Evolutionary conservation across 495 filamentous ascomycete genomes (phyloP), one percentile per base, ranked within the genome.

Genomic region (Aspergillus cavernicola): DNA sequence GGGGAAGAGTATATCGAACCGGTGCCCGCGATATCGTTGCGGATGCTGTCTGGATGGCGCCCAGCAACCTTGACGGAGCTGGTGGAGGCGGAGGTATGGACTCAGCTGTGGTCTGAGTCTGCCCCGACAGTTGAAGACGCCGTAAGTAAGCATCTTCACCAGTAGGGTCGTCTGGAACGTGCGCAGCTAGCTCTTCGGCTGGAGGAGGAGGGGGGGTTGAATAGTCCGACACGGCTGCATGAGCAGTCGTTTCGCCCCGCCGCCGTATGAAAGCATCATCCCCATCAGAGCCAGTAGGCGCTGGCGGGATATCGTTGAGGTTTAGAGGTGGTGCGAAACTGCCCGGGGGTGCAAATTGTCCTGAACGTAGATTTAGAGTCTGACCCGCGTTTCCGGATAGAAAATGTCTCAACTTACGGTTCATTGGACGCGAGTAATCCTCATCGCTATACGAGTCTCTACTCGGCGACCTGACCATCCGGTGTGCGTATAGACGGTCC

Each of bases 11-110:
- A 67, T 96, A 97, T 47, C 87, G 88, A 43, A 97, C 87, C 1
- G 92, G 91, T 4, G 87, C 89, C 31, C 89, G 85, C 41, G 90
- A 92, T 60, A 97, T 95, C 12, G 80, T 85, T 32, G 76, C 73
- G 15, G 69, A 68, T 58, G 59, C 66, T 20, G 77, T 63, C 45
- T 77, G 67, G 45, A 77, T 54, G 10, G 67, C 53, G 13, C 76
- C 63, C 19, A 77, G 60, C 37, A 45, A 69, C 22, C 50, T 50
- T 20, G 46, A 18, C 11, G 65, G 57, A 50, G 59, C 13, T 70
- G 75, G 70, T 9, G 68, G 67, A 18, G 66, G 64, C 13, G 63
- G 65, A 38, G 62, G 73, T 37, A 64, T 52, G 10, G 49, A 63
- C 57, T 58, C 54, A 38, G 67, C 61, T n/a, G 73, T 56, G 35